Conservation (phyloP, 805 yeast species). For the Candida jianshihensis region DNA sequence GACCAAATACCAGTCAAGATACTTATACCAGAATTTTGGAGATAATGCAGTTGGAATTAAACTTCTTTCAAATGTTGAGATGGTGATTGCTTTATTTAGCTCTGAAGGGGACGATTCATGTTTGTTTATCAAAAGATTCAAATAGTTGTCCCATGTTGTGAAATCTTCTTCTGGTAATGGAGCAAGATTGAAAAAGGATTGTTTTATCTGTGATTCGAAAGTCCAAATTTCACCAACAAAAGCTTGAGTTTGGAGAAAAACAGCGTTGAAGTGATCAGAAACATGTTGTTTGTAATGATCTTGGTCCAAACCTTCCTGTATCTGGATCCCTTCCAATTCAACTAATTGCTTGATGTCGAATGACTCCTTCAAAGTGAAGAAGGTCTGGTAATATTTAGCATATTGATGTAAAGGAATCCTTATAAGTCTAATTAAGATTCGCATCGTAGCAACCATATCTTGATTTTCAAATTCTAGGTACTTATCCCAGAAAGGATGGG, state of each 20-base stretch:
- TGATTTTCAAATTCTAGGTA: conserved; percentile 55
- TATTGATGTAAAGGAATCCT: conserved; percentile 79
- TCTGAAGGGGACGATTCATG: conserved; percentile 16
- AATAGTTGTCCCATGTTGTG: conserved; percentile 55
- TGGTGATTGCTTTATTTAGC: conserved; percentile 22
- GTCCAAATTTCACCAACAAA: conserved; percentile 46
- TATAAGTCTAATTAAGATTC: conserved; percentile 38
- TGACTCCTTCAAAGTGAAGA: conserved; percentile 25
- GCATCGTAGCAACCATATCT: conserved; percentile 29
- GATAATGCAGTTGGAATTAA: conserved; percentile 59
- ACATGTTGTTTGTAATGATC: conserved; percentile 1
- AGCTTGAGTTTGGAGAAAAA: conserved; percentile 13
- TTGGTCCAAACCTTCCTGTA: conserved; percentile 12
- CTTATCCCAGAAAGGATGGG: conserved; percentile 81
- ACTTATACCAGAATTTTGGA: conserved; percentile 63
- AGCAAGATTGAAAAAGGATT: conserved; percentile 47
- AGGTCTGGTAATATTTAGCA: conserved; percentile 61
- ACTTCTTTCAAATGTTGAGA: conserved; percentile 62
- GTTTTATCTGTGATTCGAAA: conserved; percentile 59
- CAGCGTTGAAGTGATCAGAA: conserved; percentile 8
- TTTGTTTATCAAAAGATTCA: conserved; percentile 43
- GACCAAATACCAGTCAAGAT: conserved; percentile 44
- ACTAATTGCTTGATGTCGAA: conserved; percentile 9
- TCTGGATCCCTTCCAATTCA: conserved; percentile 14
- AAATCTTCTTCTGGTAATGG: conserved; percentile 38